A percentile compares a stretch with the other conserved stretches of the same genome.
Evolutionary conservation across 495 filamentous ascomycete species (phyloP).

Genomic region (Penicillium odoratum): DNA sequence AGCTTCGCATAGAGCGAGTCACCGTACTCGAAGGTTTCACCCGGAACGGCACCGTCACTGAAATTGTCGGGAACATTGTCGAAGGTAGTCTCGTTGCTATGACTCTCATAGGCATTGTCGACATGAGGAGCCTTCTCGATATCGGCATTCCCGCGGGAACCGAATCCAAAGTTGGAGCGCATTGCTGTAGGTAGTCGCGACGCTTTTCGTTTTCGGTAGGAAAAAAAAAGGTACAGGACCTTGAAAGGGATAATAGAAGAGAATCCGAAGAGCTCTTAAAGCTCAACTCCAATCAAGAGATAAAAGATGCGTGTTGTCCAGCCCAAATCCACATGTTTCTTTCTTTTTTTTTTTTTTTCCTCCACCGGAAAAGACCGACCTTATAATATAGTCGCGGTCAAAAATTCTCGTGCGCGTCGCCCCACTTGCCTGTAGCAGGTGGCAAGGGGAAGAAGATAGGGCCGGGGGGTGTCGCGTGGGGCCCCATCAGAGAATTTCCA

Average conservation of each 20-base stretch:
- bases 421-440: conserved; percentile 17
- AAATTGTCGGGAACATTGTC: conserved; percentile 37
- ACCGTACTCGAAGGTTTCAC: conserved; percentile 63
- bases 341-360: conserved; percentile 18
- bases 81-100: conserved; percentile 15
- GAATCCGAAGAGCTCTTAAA: conserved; percentile 15
- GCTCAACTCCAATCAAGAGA: conserved; percentile 18
- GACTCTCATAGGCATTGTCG: conserved; percentile 35
- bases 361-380: conserved; percentile 18
- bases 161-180: conserved; percentile 20
- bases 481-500: conserved; percentile 14
- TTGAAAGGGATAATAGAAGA: neutral
- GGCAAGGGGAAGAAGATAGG: conserved; percentile 20
- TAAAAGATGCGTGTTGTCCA: conserved; percentile 8
- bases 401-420: conserved; percentile 21
- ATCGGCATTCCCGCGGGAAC: conserved; percentile 33
- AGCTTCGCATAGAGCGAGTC: conserved; percentile 62
- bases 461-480: conserved; percentile 19
- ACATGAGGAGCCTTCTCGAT: conserved; percentile 44
- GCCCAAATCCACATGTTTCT: conserved; percentile 27
- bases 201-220: conserved; percentile 1
- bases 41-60: conserved; percentile 55
- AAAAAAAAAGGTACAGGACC: conserved; percentile 2
- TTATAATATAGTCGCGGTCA: conserved; percentile 26
- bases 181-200: conserved; percentile 11